Conservation (phyloP, 306 rosid species). For the Trichosanthes cucumerina region DNA sequence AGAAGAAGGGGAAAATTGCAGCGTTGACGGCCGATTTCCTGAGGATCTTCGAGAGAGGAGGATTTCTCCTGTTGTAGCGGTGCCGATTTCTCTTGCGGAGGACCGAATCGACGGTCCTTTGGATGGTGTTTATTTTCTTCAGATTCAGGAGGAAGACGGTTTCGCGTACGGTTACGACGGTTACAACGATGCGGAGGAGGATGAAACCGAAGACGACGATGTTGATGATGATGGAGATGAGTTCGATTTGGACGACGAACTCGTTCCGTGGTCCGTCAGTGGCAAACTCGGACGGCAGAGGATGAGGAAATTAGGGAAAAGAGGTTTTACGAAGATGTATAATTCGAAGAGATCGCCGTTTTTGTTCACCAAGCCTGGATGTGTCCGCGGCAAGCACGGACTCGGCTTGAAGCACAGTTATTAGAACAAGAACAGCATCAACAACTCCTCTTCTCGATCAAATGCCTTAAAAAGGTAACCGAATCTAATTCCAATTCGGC, state of each 20-base stretch:
- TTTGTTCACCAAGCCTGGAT: constrained; percentile 58
- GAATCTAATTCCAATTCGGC: neutral
- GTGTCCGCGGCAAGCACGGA: constrained; percentile 87
- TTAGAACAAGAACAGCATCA: constrained; percentile 13
- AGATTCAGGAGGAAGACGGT: neutral
- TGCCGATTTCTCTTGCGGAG: constrained; percentile 6
- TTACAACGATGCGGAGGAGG: neutral
- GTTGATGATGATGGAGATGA: constrained; percentile 21
- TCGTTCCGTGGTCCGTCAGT: constrained; percentile 73
- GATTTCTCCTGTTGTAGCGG: constrained; percentile 15
- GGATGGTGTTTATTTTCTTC: neutral
- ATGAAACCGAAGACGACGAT: constrained; percentile 3
- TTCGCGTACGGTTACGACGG: neutral
- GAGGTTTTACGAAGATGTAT: constrained; percentile 53
- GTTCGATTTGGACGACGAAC: constrained; percentile 65
- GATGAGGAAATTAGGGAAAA: constrained; percentile 89
- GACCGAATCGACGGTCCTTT: constrained; percentile 6
- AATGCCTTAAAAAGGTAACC: neutral
- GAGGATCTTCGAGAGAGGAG: constrained; percentile 20
- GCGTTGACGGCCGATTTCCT: constrained; percentile 13
- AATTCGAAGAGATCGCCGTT: constrained; percentile 46
- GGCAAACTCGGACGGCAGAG: constrained; percentile 56
- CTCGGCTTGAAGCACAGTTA: constrained; percentile 62
- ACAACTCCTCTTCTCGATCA: neutral
- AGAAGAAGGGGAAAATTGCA: neutral